Conservation (phyloP, 148 eudicot species). For the Rhododendron mucronatum region DNA sequence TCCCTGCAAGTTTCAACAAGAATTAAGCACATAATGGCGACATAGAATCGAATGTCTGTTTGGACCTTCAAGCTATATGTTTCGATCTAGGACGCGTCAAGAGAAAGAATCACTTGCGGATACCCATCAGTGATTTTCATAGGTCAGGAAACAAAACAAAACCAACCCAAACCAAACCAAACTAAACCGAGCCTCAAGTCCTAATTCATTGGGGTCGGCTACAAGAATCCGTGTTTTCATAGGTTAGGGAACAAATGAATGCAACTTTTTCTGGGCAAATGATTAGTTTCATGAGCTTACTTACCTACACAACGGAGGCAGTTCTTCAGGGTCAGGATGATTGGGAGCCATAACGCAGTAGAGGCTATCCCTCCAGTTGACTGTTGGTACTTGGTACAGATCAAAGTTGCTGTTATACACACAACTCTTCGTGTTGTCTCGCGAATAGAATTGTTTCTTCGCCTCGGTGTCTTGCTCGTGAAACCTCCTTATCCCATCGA, state of each 20-base stretch:
- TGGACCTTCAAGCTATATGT: too few species aligned
- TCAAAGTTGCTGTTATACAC: slow-evolving; percentile 12
- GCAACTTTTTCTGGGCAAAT: not conserved
- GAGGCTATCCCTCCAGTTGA: slow-evolving; percentile 22
- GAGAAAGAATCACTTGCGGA: too few species aligned
- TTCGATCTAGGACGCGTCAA: too few species aligned
- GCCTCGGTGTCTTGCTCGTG: slow-evolving; percentile 7
- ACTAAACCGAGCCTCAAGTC: too few species aligned
- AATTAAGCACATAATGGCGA: not conserved
- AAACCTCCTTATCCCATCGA: slow-evolving; percentile 8
- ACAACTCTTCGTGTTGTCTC: not conserved
- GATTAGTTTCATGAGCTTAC: not conserved
- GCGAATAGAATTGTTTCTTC: slow-evolving; percentile 13
- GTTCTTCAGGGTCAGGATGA: slow-evolving; percentile 6
- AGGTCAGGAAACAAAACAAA: too few species aligned
- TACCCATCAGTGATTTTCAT: too few species aligned
- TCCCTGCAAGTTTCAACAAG: slow-evolving; percentile 2
- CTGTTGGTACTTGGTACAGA: slow-evolving; percentile 4
- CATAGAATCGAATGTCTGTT: not conserved
- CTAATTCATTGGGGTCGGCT: too few species aligned
- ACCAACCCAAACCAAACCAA: too few species aligned
- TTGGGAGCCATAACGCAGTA: slow-evolving; percentile 19
- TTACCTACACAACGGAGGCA: not conserved
- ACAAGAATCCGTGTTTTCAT: too few species aligned
- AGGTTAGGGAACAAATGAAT: too few species aligned